Evolutionary conservation across 257 asterid genomes (phyloP), one percentile per base, ranked within the genome.

Genomic region (Solanum arcanum): DNA sequence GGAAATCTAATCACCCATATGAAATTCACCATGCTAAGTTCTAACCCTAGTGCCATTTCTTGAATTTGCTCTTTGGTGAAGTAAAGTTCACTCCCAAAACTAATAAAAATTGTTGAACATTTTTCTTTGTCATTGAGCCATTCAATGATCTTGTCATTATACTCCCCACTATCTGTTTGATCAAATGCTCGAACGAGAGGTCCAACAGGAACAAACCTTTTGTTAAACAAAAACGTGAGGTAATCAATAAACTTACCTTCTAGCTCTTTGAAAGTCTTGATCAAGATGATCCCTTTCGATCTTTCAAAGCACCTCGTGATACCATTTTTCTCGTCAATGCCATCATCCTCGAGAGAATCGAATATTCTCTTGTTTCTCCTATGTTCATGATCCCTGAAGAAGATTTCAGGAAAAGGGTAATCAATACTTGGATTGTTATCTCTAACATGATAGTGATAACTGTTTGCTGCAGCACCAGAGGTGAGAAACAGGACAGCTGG

Each of bases 21-120:
- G 89, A 94, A 95, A 75, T 92, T 93, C 9, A 91, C 91, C 5
- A 82, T 37, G 62, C 97, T 91, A 12, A 90, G 87, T 90, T 94
- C 95, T 47, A 95, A 20, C 31, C 98, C 98, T 10, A 89, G 44
- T 2, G 97, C 95, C 86, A 94, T 88, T 90, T 91, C 94, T 27
- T 91, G 76, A 7, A 91, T 84, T 25, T 95, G 95, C 21, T 89
- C 89, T 1, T 89, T 92, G 9, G 93, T 82, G 87, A 94, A 42
- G 92, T 88, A 94, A 52, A 91, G 91, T 86, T 95, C 97, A 86
- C 88, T 92, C n/a, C 97, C 97, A 76, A 95, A 93, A 2, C 93
- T 91, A 86, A 90, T 92, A 68, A 94, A 91, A 44, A 94, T 89
- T 15, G 95, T 91, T n/a, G 98, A 93, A 13, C 86, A 81, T 8